Base-by-base conservation (phyloP, 2,329 filamentous ascomycete genomes). In the Fusarium papillatum region DNA sequence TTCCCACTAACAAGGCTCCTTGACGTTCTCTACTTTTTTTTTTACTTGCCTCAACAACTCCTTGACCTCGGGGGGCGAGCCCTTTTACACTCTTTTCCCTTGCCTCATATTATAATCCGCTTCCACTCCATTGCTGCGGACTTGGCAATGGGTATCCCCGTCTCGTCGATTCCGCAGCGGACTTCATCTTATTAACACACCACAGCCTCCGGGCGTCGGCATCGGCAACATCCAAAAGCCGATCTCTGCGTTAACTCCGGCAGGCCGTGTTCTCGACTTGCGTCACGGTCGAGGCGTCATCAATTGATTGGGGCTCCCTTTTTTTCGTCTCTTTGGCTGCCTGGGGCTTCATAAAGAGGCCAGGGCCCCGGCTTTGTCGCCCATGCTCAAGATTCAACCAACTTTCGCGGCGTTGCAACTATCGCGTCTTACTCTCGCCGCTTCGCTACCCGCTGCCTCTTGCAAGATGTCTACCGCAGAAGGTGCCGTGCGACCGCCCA, bases 371-470 rank as follows among this genome's bases (percentile, higher is more conserved):
- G 17, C n/a, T 63, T 31, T 57, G 16, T 59, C 66, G 70, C 60
- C 76, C 80, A 88, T 89, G 87, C 85, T 88, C 81, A 88, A 84
- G 78, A 82, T 81, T 78, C 85, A 85, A 75, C 76, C 83, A 72
- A 80, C 84, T 34, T 83, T 83, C 64, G 82, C 82, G 78, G 76
- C 86, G 71, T 75, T 86, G 66, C 85, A 84, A 74, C 83, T 85
- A 75, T 86, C 85, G 77, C 86, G 85, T 70, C 79, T 87, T 73
- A 80, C 80, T 48, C 70, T 84, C 59, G 79, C 81, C 72, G 73
- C 81, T 26, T 81, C 83, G 26, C 48, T 75, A 22, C 74, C 74
- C 67, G 55, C 70, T 34, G 68, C 75, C 71, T 74, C 72, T 76
- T 73, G 78, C 78, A 80, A 81, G 22, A 85, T 85, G 83, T 80